Evolutionary conservation across 2,329 filamentous ascomycete species (phyloP), one percentile per base, ranked within the genome.

Genomic region (Diplodia intermedia): DNA sequence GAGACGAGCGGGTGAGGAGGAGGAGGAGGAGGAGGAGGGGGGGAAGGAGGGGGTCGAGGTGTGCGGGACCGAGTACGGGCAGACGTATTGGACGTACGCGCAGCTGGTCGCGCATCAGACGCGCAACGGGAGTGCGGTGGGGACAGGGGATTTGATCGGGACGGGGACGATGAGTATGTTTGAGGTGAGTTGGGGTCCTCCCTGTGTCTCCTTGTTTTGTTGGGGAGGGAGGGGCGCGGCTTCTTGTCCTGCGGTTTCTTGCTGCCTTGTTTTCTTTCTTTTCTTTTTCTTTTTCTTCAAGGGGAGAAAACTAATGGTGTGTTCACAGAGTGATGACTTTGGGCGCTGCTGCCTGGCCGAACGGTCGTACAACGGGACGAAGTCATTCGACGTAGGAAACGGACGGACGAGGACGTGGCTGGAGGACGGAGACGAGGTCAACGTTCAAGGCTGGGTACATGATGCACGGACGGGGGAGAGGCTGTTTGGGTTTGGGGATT

Each of bases 31-130:
- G 2, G 50, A 14, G 15, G 7, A 8, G 68, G 1, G 68, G 15
- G 73, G 71, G 1, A 50, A 49, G 2, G 50, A 14, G 11, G 72
- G 33, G 31, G 33, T 73, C 3, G 73, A 62, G 20, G 75, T 72
- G 0, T 77, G 76, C 55, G 71, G 70, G 56, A 75, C 77, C 18
- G 73, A 72, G 55, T 82, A 73, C 73, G 76, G 72, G 71, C 80
- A 72, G 49, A 65, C 82, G 72, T 82, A 82, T 67, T 83, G 81
- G 81, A 82, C 81, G 14, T 80, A 81, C 23, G 75, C 79, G 56
- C 81, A 83, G 63, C 79, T 82, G 73, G 70, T 83, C 8, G 79
- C 80, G 2, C 81, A 83, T 68, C 79, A 82, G 63, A 77, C 80
- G 1, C 75, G 79, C 15, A 78, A 78, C 20, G 81, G 81, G 3